Percentiles rank a stretch among this genome's conserved stretches.
Evolutionary conservation across 2,329 filamentous ascomycete species (phyloP).

Genomic region (Leptoxyphium fumago): DNA sequence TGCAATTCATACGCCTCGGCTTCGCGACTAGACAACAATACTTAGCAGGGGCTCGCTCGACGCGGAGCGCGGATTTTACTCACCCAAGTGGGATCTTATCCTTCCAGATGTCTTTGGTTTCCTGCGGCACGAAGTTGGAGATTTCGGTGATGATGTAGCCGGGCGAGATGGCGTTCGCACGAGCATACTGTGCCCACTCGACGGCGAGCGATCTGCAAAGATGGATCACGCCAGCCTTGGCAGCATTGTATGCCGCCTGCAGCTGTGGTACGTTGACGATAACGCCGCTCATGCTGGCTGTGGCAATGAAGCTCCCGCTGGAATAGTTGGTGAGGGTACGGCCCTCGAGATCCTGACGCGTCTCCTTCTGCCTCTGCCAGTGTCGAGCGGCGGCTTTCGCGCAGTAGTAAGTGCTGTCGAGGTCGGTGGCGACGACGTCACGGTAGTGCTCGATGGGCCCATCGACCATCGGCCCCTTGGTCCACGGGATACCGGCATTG

Average conservation of each 20-base stretch:
- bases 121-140: constrained; percentile 48
- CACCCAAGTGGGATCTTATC: constrained; percentile 43
- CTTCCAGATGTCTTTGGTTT: constrained; percentile 43
- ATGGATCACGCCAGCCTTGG: constrained; percentile 54
- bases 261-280: constrained; percentile 72
- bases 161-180: constrained; percentile 53
- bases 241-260: constrained; percentile 50
- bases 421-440: constrained; percentile 69
- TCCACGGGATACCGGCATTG: constrained; percentile 62
- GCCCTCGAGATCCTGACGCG: constrained; percentile 35
- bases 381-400: constrained; percentile 77
- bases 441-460: constrained; percentile 57
- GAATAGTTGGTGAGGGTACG: constrained; percentile 29
- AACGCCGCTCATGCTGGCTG: constrained; percentile 61
- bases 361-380: constrained; percentile 52
- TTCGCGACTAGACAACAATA: constrained; percentile 25
- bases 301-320: constrained; percentile 51
- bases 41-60: too few species aligned
- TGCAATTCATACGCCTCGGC: constrained; percentile 52
- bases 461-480: constrained; percentile 53
- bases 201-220: constrained; percentile 49
- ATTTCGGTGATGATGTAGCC: constrained; percentile 56
- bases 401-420: constrained; percentile 75
- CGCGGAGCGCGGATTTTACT: too few species aligned
- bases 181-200: constrained; percentile 55